Evolutionary conservation across 805 yeast genomes (phyloP), one percentile per base, ranked within the genome.

Genomic region (Metschnikowia baotianmanensis): DNA sequence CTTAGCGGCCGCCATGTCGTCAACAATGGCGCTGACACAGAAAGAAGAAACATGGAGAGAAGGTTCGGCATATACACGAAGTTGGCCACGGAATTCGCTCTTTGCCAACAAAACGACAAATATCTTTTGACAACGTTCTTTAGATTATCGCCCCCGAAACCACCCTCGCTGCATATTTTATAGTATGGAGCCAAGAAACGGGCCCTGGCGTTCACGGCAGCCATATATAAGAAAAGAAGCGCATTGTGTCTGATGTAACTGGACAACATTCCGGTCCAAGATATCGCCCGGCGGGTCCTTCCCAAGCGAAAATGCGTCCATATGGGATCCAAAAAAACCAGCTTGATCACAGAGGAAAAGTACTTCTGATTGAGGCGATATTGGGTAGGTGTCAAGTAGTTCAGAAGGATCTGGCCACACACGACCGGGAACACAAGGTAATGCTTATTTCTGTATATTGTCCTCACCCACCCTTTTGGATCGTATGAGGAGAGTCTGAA

Each of bases 301-400:
- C 67, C 65, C 37, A 66, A 48, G 21, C 61, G 50, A 43, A 57
- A 68, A 43, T 67, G 64, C 38, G 57, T 59, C 74, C 74, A 69
- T 36, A 69, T 65, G 1, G 74, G 73, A 39, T 66, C 63, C 42
- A 68, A 53, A 5, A 65, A 51, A 22, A 55, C 44, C 6, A 50
- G 37, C 42, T 63, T 68, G 34, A 69, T 58, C 27, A 53, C 53
- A 12, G 57, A 39, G 4, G 70, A 59, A 17, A 68, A 49, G 53
- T 67, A 67, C 20, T 58, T 49, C 44, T 65, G 70, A 48, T 66
- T 67, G 46, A 61, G 53, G 47, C 55, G 58, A 52, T 48, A 60
- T 28, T 44, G 53, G 2, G 73, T 63, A 2, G 73, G 73, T 0
- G 74, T 65, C 42, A 69, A 50, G 50, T 66, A 67, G 46, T 66